These are phyloP conservation scores for Solidago caesia DNA, from an alignment of 129 eudicot species.

Conservation along the genomic window DNA sequence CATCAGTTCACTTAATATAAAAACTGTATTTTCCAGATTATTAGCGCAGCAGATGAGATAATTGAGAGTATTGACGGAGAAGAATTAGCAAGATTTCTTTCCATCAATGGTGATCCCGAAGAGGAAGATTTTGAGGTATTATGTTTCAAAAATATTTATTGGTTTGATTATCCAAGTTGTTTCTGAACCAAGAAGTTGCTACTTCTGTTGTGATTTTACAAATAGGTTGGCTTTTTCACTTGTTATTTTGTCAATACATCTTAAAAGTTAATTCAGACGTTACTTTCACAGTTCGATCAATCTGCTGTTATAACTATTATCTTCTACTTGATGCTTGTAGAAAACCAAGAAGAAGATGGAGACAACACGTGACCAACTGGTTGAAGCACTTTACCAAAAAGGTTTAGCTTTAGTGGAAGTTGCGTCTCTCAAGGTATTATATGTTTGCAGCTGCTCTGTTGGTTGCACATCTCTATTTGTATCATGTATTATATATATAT, in stretches of 20 bases:
- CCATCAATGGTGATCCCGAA: slow-evolving; percentile 78
- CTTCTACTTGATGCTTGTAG: slow-evolving; percentile 27
- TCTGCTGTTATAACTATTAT: neutral
- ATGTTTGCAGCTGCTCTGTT: slow-evolving; percentile 1
- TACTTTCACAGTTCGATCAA: neutral
- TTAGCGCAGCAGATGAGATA: slow-evolving; percentile 79
- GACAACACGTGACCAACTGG: slow-evolving; percentile 75
- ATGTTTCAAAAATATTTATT: slow-evolving; percentile 1
- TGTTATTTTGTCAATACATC: neutral
- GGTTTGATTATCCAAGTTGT: slow-evolving; percentile 14
- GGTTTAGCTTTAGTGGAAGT: slow-evolving; percentile 87
- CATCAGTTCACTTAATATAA: slow-evolving; percentile 4
- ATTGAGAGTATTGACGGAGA: slow-evolving; percentile 76
- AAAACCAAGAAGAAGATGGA: slow-evolving; percentile 83
- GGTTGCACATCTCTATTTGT: neutral
- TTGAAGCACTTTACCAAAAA: slow-evolving; percentile 90
- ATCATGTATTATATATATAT: neutral
- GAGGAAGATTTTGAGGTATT: slow-evolving; percentile 87
- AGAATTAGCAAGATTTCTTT: slow-evolving; percentile 70
- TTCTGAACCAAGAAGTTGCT: neutral
- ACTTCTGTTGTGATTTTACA: neutral
- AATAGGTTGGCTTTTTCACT: neutral
- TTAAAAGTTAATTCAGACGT: neutral
- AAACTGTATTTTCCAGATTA: slow-evolving; percentile 41
- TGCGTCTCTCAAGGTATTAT: slow-evolving; percentile 58